These are phyloP conservation scores for Atkinsonella hypoxylon DNA, from an alignment of 2,329 filamentous ascomycete genomes.

Conservation along the genomic window DNA sequence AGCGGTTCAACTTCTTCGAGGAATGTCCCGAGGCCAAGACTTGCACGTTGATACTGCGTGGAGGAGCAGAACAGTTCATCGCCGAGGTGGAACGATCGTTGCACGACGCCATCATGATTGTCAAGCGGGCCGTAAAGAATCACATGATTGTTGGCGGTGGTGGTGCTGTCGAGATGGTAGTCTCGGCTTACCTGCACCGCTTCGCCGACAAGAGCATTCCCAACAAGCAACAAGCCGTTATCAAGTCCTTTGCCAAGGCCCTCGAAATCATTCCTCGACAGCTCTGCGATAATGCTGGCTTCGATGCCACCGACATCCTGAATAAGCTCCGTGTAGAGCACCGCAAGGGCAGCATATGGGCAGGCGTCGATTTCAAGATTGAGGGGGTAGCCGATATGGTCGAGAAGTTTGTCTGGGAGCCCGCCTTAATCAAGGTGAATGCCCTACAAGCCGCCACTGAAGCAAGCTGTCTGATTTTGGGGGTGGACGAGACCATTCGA, in stretches of 20 bases:
- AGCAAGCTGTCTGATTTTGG: slow-evolving; percentile 86
- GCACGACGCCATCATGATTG: slow-evolving; percentile 99
- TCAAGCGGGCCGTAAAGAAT: slow-evolving; percentile 95
- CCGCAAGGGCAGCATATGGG: slow-evolving; percentile 84
- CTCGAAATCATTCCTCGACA: slow-evolving; percentile 94
- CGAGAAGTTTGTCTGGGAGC: slow-evolving; percentile 95
- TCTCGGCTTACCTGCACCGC: slow-evolving; percentile 84
- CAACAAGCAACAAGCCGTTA: slow-evolving; percentile 92
- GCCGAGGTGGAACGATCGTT: slow-evolving; percentile 95
- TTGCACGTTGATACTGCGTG: slow-evolving; percentile 88
- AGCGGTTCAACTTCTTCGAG: slow-evolving; percentile 98
- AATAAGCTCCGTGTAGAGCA: slow-evolving; percentile 95
- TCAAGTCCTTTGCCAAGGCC: slow-evolving; percentile 96
- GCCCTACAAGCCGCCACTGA: slow-evolving; percentile 93
- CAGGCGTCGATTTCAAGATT: slow-evolving; percentile 86
- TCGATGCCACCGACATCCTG: slow-evolving; percentile 95
- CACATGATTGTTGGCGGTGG: slow-evolving; percentile 89
- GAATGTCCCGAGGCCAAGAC: slow-evolving; percentile 93
- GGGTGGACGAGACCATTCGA: slow-evolving; percentile 96
- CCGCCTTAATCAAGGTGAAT: slow-evolving; percentile 90
- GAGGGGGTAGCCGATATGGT: slow-evolving; percentile 94
- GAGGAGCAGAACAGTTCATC: slow-evolving; percentile 97
- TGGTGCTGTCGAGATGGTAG: slow-evolving; percentile 91
- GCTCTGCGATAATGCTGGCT: slow-evolving; percentile 96
- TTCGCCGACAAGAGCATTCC: slow-evolving; percentile 88